Base-by-base conservation (phyloP, 805 yeast species). In the Grigorovia transvaalensis region DNA sequence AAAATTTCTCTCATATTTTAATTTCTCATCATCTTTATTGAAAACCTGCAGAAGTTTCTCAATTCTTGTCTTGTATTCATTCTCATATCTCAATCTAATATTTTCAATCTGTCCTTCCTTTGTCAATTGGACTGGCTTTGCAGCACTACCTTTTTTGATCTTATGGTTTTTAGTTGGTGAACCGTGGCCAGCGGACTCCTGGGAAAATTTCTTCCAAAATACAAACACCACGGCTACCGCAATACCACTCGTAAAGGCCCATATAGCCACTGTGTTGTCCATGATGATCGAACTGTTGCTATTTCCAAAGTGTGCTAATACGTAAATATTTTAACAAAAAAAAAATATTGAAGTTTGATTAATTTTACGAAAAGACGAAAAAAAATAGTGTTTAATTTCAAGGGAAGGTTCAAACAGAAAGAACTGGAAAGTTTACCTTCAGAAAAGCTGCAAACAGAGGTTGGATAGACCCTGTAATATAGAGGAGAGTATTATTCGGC, bases 1-100 rank as follows among this genome's bases (percentile, higher is more conserved):
- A 62, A 74, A 85, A 50, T 77, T 75, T 57, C 72, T 75, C 60
- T 77, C 76, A 63, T 79, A 83, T 9, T 55, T 56, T 17, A 59
- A 52, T 44, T 65, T 59, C 41, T 66, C 69, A 27, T 61, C 56
- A 17, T 44, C 33, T 5, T 58, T 46, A 38, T 64, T 58, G 50
- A 54, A 67, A 1, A 51, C 52, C 27, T 55, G 59, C 9, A 59
- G 33, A 11, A 65, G 52, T 30, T 53, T 48, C 13, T 51, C 48
- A 19, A 66, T 57, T 12, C 63, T 63, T 1, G 48, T 52, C 48
- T 57, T 57, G 51, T 59, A 66, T 35, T 66, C 68, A 15, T 57
- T 56, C 15, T 57, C 52, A 49, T 60, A 67, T 50, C 64, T 59
- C 19, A 52, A 38, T 6, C 53, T 50, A 12, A 66, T 64, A 48